Conservation (phyloP, 257 asterid species). For the Solanum sitiens region DNA sequence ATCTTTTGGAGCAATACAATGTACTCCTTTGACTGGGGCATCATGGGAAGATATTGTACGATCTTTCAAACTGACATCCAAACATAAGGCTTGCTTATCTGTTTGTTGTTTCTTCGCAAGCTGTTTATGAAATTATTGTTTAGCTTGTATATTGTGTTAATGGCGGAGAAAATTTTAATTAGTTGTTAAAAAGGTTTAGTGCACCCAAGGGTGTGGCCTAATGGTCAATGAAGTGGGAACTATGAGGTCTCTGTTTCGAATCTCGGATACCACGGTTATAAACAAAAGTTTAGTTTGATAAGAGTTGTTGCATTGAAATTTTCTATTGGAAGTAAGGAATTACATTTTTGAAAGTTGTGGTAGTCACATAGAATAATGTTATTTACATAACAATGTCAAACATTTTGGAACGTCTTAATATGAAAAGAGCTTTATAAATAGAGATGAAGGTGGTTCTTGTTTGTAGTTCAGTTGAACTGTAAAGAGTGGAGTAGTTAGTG, state of each 20-base stretch:
- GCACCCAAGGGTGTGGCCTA: not conserved
- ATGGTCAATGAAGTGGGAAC: not conserved
- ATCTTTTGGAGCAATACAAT: not conserved
- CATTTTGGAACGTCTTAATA: not conserved
- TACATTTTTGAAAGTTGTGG: not conserved
- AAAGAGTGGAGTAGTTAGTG: not conserved
- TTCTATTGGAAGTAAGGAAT: not conserved
- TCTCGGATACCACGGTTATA: not conserved
- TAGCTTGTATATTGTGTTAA: not conserved
- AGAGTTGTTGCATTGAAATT: not conserved
- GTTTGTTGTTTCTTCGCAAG: not conserved
- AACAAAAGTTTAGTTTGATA: not conserved
- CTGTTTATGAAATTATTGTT: not conserved
- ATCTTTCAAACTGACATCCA: not conserved
- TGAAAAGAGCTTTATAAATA: not conserved
- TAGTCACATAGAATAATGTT: not conserved
- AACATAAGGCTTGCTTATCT: not conserved
- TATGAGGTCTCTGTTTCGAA: not conserved
- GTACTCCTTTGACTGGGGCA: not conserved
- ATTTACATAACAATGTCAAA: not conserved
- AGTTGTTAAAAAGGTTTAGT: not conserved
- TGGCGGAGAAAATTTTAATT: not conserved
- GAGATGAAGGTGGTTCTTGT: not conserved
- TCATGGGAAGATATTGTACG: not conserved
- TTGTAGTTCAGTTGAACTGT: not conserved